Base-by-base conservation (phyloP, 2,329 filamentous ascomycete genomes). In the Madurella fahalii region DNA sequence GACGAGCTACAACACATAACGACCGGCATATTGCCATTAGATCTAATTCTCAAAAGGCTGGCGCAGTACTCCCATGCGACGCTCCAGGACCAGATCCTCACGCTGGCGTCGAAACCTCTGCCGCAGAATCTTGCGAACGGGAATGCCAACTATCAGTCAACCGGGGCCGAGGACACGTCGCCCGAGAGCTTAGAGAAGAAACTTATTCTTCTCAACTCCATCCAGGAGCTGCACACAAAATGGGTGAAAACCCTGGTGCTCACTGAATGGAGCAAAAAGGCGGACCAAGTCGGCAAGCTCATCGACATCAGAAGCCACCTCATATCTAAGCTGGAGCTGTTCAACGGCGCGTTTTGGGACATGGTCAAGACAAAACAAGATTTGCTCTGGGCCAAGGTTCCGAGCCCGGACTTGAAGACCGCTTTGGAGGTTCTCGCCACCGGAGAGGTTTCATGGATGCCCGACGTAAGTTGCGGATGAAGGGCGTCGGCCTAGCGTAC, bases 241-340 rank as follows among this genome's bases (percentile, higher is more conserved):
- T 97, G 95, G 77, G 90, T 95, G 69, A 97, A 99, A 73, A 82
- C 92, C 8, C 78, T 96, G 17, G 90, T 99, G 18, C 85, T 99
- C 45, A 85, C 88, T 1, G 87, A 94, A 71, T 99, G 94, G 94
- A 89, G 88, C 67, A 82, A 88, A 65, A 86, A 89, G 68, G 84
- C 87, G 34, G 79, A 84, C 40, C 84, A 88, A 63, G 89, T 97
- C 63, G 88, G 87, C 73, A 90, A 87, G 70, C 79, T 97, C 57
- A 95, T 97, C 61, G 92, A 97, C 66, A 74, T 99, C 60, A 89
- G 88, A 67, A 78, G 80, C 25, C 90, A 93, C 75, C 77, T 95
- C 58, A 79, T 84, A 54, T 72, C 76, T 54, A 80, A 88, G 64
- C 78, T 84, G 58, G 71, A 77, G 45, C 72, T 79, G 40, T 92